Base-by-base conservation (phyloP, 192 early-diverging fungal genomes). In the Diversispora eburnea region DNA sequence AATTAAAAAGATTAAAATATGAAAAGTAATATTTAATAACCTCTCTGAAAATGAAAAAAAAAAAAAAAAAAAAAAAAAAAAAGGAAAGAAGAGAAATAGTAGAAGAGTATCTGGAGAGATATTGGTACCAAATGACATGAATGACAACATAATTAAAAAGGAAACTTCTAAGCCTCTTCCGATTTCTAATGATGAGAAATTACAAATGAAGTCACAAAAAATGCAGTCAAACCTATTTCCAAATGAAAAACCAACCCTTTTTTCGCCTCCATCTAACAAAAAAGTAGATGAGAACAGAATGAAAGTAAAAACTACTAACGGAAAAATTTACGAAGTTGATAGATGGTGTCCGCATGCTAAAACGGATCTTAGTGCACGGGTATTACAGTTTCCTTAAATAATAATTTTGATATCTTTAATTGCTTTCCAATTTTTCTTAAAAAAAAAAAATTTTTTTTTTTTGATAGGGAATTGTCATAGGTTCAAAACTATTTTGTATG, bases 301-400 rank as follows among this genome's bases (percentile, higher is more conserved):
- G 8, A 75, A 77, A 60, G 80, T 87, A 20, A 77, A 72, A 22
- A 78, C 85, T 22, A 39, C 74, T 0, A 76, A 77, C 54, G 85
- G 85, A 8, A 72, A 70, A 25, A 79, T 79, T 19, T 87, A 81
- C 61, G 85, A 87, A 61, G 80, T 81, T 22, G 82, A 87, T 61
- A 79, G 85, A n/a, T 84, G 79, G 67, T 87, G 85, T 59, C 85
- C 85, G 56, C 85, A 87, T 66, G 79, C 84, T 47, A 55, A 79
- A 20, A 69, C 79, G 6, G 82, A 83, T 77, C 73, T 83, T 45
- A 69, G 76, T 13, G 75, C 82, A 39, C 77, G 78, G 73, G 80
- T 78, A 75, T 19, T 8, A 48, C 17, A 3, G 4, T 41, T 13
- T 4, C 63, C 19, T 8, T 67, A 39, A 42, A n/a, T 62, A 45